Percentiles rank a stretch among this genome's conserved stretches.
phyloP scores from a whole-genome alignment of 306 rosid species.

The Sindora glabra region DNA sequence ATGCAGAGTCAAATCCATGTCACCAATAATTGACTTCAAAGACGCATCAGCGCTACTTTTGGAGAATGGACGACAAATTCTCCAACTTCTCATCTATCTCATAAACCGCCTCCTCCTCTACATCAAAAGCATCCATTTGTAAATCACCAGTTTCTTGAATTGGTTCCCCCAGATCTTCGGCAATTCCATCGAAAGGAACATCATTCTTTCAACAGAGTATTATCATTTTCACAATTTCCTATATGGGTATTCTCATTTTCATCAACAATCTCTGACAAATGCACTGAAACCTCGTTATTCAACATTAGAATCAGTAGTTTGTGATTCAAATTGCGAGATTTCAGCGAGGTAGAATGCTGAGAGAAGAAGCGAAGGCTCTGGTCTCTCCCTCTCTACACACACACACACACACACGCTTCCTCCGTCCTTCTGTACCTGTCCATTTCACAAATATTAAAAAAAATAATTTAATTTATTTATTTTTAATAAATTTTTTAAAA shows the following conservation, averaged over 20 bases:
- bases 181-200: neutral
- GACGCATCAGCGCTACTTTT: constrained; percentile 38
- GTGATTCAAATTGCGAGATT: neutral
- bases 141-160: neutral
- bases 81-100: constrained; percentile 58
- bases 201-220: neutral
- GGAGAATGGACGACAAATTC: constrained; percentile 36
- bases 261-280: neutral
- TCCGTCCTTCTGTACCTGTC: too few species aligned
- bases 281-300: neutral
- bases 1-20: constrained; percentile 31
- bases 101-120: neutral
- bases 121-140: neutral
- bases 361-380: constrained; percentile 28
- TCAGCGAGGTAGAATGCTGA: neutral
- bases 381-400: too few species aligned
- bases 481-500: too few species aligned
- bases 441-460: too few species aligned
- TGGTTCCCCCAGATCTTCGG: neutral
- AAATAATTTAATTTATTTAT: too few species aligned
- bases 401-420: too few species aligned
- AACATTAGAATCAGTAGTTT: neutral
- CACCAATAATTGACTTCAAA: constrained; percentile 43
- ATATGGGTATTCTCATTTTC: constrained; percentile 7
- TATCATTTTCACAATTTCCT: constrained; percentile 5